Percentiles rank a stretch among this genome's conserved stretches.
Conservation (phyloP, 345 rosid genomes). For the Eucalyptus curtisii region DNA sequence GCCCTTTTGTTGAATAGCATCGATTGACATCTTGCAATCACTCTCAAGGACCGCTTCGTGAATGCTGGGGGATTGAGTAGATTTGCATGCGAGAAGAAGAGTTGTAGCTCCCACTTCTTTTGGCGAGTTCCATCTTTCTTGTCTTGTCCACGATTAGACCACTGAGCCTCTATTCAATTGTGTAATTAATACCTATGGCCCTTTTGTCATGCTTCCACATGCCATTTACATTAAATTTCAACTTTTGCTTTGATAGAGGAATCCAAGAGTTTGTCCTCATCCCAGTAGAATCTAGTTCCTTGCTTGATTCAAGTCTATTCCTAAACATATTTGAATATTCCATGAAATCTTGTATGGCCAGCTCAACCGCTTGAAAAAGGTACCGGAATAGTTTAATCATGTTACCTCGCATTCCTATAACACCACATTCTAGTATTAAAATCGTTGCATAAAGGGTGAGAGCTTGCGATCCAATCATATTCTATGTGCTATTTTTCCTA, state of each 20-base stretch:
- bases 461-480: neutral
- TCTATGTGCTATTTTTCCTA: neutral
- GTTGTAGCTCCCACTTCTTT: neutral
- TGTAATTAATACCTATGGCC: neutral
- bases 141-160: neutral
- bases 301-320: neutral
- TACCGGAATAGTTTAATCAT: neutral
- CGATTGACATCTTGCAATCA: neutral
- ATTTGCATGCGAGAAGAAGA: neutral
- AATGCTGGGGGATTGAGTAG: neutral
- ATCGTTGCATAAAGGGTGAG: neutral
- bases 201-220: neutral
- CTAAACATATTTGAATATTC: neutral
- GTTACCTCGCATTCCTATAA: neutral
- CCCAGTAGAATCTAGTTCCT: neutral
- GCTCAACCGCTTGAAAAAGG: neutral
- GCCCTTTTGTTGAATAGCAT: no score
- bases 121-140: neutral
- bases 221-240: neutral
- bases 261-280: neutral
- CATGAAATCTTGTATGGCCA: neutral
- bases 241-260: neutral
- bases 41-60: neutral
- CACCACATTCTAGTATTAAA: neutral
- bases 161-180: neutral